phyloP scores from a whole-genome alignment of 2,329 filamentous ascomycete species.

The Pseudogymnoascus sp. region DNA sequence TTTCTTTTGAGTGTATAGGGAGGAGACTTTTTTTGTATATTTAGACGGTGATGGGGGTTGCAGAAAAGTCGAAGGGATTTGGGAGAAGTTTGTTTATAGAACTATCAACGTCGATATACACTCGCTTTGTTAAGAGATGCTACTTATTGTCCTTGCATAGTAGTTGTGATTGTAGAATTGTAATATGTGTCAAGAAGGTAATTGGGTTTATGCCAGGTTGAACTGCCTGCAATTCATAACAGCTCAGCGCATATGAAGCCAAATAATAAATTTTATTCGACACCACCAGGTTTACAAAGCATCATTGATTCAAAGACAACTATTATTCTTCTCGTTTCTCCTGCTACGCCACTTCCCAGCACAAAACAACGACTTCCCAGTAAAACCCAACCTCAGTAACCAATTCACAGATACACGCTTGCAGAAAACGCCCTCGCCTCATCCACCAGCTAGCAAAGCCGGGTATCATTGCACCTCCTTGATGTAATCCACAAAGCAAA shows the following conservation, averaged over 20 bases:
- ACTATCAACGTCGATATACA: neutral
- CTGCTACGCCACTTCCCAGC: neutral
- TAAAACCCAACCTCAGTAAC: neutral
- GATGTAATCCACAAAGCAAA: neutral
- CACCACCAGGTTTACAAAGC: neutral
- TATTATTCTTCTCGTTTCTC: neutral
- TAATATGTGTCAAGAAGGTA: neutral
- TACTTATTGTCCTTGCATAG: neutral
- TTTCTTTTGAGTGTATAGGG: neutral
- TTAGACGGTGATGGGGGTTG: neutral
- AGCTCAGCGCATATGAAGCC: neutral
- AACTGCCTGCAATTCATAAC: neutral
- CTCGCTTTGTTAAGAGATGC: constrained; percentile 2
- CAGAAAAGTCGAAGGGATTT: neutral
- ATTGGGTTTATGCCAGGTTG: neutral
- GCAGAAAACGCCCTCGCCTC: neutral
- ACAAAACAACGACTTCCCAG: neutral
- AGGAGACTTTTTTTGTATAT: neutral
- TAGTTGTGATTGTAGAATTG: neutral
- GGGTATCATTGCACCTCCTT: neutral
- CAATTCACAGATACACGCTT: neutral
- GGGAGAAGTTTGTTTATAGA: neutral
- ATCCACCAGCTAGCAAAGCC: neutral
- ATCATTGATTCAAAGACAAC: neutral
- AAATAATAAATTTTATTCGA: neutral